Percentiles rank a stretch among this genome's conserved stretches.
phyloP scores from a whole-genome alignment of 176 grass and related monocot species.

The Carex scoparia region DNA sequence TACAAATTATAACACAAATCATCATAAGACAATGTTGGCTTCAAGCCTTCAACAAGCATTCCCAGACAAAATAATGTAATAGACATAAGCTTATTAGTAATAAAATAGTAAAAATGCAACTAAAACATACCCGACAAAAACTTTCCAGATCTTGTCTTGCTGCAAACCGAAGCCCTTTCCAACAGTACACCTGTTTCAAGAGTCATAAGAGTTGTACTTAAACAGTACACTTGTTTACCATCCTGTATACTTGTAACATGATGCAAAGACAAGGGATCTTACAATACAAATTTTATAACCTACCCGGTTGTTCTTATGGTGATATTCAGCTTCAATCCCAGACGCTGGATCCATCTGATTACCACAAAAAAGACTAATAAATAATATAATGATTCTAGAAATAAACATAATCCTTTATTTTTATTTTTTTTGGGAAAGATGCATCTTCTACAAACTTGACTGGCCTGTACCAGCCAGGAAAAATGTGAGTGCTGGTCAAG shows the following conservation, averaged over 20 bases:
- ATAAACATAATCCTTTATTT: constrained; percentile 11
- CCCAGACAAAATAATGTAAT: constrained; percentile 27
- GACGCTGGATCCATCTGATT: constrained; percentile 80
- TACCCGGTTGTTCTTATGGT: constrained; percentile 95
- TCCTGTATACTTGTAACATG: neutral
- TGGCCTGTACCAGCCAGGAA: neutral
- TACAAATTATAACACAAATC: constrained; percentile 17
- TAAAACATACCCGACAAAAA: constrained; percentile 64
- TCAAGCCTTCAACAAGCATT: neutral
- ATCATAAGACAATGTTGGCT: neutral
- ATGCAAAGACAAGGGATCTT: neutral
- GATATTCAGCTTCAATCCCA: constrained; percentile 87
- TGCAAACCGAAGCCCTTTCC: constrained; percentile 87
- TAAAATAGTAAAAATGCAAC: neutral
- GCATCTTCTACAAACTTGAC: neutral
- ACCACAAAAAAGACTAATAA: constrained; percentile 11
- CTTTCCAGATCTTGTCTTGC: constrained; percentile 84
- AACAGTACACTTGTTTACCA: neutral
- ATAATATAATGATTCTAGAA: neutral
- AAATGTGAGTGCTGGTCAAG: neutral
- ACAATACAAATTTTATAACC: constrained; percentile 27
- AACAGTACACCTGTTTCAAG: constrained; percentile 79
- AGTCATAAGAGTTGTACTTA: constrained; percentile 3
- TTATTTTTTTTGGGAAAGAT: neutral
- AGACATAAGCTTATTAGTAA: neutral